Evolutionary conservation across 371 early-diverging fungal species (phyloP).

Genomic region (Aphelidium insulamus): DNA sequence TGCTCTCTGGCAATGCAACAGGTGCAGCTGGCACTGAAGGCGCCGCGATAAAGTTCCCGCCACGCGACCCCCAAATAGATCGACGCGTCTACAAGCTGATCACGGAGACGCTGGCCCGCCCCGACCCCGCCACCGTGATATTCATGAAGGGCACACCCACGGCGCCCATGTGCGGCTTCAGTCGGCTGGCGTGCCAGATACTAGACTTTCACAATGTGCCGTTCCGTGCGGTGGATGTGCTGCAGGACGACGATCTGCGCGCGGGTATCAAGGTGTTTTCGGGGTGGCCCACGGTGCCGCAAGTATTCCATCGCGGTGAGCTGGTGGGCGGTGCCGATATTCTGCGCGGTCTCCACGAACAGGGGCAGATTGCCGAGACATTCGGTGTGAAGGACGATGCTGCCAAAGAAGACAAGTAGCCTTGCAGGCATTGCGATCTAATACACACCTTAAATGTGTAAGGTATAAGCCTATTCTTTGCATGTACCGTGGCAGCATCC

Average conservation of each 20-base stretch:
- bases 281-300: constrained; percentile 95
- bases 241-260: constrained; percentile 73
- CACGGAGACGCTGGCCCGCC: background rate
- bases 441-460: no score
- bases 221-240: constrained; percentile 44
- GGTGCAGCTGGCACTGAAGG: background rate
- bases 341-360: constrained; percentile 70
- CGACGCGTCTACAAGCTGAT: background rate
- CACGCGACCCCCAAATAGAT: background rate
- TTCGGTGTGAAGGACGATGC: no score
- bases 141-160: constrained; percentile 93
- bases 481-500: no score
- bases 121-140: constrained; percentile 12
- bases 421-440: no score
- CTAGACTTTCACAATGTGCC: constrained; percentile 46
- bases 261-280: constrained; percentile 81
- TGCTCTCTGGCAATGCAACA: background rate
- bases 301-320: constrained; percentile 87
- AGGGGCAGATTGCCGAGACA: constrained; percentile 67
- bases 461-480: no score
- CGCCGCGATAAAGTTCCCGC: background rate
- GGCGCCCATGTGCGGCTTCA: constrained; percentile 80
- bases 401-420: no score
- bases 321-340: constrained; percentile 96
- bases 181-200: constrained; percentile 72